Evolutionary conservation across 2,329 filamentous ascomycete species (phyloP), one percentile per base, ranked within the genome.

Genomic region (Penicillium corylophilum): DNA sequence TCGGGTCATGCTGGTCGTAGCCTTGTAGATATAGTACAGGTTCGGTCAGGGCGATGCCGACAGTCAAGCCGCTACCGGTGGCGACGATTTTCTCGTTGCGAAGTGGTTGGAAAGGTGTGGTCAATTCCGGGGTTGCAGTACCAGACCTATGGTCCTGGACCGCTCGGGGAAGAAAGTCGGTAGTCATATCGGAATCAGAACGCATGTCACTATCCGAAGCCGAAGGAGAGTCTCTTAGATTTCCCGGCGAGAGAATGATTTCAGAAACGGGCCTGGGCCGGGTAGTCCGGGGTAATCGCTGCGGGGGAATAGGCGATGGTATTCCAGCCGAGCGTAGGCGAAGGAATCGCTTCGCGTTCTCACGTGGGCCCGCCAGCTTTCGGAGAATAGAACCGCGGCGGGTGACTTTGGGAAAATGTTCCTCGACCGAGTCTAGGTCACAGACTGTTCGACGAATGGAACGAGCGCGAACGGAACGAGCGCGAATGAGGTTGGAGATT

Each of bases 21-120:
- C 76, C 75, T 48, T 77, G 74, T n/a, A 79, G 67, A 51, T 74
- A 79, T 12, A 79, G 64, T 0, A 78, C 71, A 1, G 77, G 77
- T 50, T 79, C 77, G 1, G 76, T 76, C 33, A 79, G 64, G 2
- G 74, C 72, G 44, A 79, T 69, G 2, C 73, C 73, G 18, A 78
- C 74, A 1, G 72, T 68, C 16, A 79, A 72, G 2, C 77, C 77
- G 60, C 74, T 78, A 3, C 76, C 76, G n/a, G 74, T 73, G 3
- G 77, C 75, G 39, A 79, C 69, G 13, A 75, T 70, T 58, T 75
- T 78, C 60, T 78, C 77, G 52, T 78, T 72, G 24, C 63, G 71
- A 28, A 77, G 55, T 9, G 66, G 56, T 2, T 71, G 68, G 39
- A 74, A 68, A 12, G 65, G 59, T 1, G 65, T 61, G 9, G 59